Evolutionary conservation across 1,139 yeast genomes (phyloP), one percentile per base, ranked within the genome.

Genomic region (Magnusiomyces sp.): DNA sequence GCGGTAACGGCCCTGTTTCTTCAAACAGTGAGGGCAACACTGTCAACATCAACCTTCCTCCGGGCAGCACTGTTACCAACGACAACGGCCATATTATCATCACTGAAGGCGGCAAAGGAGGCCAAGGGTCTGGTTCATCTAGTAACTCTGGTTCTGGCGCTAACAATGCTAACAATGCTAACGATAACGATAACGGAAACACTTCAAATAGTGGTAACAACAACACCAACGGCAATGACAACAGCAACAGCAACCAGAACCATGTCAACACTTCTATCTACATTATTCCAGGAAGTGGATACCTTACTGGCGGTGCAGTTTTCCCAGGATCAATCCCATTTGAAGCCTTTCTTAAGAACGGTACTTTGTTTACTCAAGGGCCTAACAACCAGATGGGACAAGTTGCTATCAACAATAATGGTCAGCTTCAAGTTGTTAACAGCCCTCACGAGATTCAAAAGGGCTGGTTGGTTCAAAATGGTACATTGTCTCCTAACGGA

Each of bases 191-290:
- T 32, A 40, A 20, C 32, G 39, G 39, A 9, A 17, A 17, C 14
- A 36, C 7, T n/a, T n/a, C 9, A 36, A 36, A 36, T 17, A 7
- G 14, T 16, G 32, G 32, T 40, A 23, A 23, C 32, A 40, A 40
- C 31, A 40, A 40, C 31, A 9, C 31, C 5, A 40, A 40, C 31
- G 27, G 5, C 31, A 40, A 40, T 33, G 43, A 33, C 13, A 40
- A 40, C 43, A 40, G 13, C 32, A 42, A 42, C 27, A 42, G 33
- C 45, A 42, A 42, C 45, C 17, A 17, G 31, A 42, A 42, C 14
- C 38, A 42, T n/a, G 20, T 42, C 27, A 33, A 32, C 29, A 40
- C 20, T 17, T 5, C 9, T 4, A 42, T 42, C 14, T 42, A 42
- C 27, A 33, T 42, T 19, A 33, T 42, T 17, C 45, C 45, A 2